Evolutionary conservation across 2,329 filamentous ascomycete genomes (phyloP).

Genomic region (Neurospora sp.): DNA sequence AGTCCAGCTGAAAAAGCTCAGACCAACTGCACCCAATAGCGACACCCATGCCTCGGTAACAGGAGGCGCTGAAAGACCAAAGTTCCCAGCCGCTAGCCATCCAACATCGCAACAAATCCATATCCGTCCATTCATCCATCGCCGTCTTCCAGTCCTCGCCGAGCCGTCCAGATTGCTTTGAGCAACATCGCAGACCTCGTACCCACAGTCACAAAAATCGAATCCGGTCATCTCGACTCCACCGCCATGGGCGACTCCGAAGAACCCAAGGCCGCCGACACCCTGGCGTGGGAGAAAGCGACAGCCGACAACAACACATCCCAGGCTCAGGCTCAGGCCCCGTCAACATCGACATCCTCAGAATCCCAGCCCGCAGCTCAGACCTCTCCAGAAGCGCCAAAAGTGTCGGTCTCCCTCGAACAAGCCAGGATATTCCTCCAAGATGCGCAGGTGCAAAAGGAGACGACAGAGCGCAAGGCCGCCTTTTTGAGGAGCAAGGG

Average conservation of each 20-base stretch:
- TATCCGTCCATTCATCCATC: not conserved
- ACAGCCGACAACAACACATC: not conserved
- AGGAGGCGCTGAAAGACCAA: not conserved
- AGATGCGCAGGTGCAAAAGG: slow-evolving; percentile 60
- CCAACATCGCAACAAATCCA: not conserved
- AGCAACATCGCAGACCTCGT: not conserved
- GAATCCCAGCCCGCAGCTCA: not conserved
- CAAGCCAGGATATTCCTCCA: slow-evolving; percentile 68
- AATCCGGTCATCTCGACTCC: not conserved
- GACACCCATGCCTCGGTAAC: not conserved
- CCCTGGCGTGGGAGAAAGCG: not conserved
- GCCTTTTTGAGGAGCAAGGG: slow-evolving; percentile 73
- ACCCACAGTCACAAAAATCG: not conserved
- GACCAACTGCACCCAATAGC: not conserved
- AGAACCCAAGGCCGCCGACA: not conserved
- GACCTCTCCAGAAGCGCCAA: not conserved
- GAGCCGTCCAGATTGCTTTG: not conserved
- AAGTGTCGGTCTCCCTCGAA: slow-evolving; percentile 31
- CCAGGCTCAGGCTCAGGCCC: not conserved
- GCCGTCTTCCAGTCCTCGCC: not conserved
- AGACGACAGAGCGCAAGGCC: slow-evolving; percentile 60
- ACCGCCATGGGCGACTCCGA: not conserved
- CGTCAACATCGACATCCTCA: not conserved
- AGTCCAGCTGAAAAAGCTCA: not conserved
- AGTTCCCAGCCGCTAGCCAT: not conserved